A percentile compares a stretch with the other conserved stretches of the same genome.
Conservation (phyloP, 139 green algal species). For the Eudorina sp. region DNA sequence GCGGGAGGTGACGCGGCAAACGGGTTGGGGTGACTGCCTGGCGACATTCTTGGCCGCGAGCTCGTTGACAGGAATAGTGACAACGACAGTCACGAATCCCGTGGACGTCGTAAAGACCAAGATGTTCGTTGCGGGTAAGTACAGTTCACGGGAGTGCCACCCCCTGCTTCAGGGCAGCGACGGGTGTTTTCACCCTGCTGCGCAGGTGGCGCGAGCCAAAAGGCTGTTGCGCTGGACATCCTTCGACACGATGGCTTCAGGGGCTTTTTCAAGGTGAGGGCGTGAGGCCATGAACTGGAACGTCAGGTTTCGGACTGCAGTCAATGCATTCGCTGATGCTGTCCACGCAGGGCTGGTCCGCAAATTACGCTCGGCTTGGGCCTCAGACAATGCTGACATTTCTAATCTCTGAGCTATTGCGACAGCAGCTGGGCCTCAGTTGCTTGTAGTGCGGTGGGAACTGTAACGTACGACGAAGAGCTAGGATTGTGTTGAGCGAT, state of each 20-base stretch:
- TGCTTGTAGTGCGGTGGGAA: slow-evolving; percentile 33
- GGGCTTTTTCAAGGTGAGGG: slow-evolving; percentile 67
- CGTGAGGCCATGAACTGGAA: not conserved
- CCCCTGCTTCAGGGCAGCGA: too few relatives aligned
- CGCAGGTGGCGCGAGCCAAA: not conserved
- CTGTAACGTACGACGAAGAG: slow-evolving; percentile 42
- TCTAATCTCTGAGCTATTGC: slow-evolving; percentile 63
- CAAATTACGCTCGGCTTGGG: slow-evolving; percentile 76
- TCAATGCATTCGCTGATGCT: not conserved
- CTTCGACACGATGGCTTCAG: slow-evolving; percentile 47
- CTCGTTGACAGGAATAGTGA: slow-evolving; percentile 75
- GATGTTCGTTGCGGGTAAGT: slow-evolving; percentile 71
- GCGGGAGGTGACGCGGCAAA: slow-evolving; percentile 40
- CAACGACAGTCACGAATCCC: slow-evolving; percentile 79
- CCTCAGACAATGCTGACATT: slow-evolving; percentile 79
- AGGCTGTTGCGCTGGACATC: slow-evolving; percentile 19
- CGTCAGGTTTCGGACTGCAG: not conserved
- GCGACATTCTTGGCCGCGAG: slow-evolving; percentile 62
- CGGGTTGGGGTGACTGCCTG: slow-evolving; percentile 57
- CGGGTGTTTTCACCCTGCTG: too few relatives aligned
- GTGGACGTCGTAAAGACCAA: slow-evolving; percentile 81
- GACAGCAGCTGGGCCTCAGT: slow-evolving; percentile 46
- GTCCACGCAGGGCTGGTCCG: slow-evolving; percentile 62
- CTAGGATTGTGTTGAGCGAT: too few relatives aligned
- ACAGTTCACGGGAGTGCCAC: not conserved